Evolutionary conservation across 106 monocot genomes (phyloP).

Genomic region (Agapanthus africanus): DNA sequence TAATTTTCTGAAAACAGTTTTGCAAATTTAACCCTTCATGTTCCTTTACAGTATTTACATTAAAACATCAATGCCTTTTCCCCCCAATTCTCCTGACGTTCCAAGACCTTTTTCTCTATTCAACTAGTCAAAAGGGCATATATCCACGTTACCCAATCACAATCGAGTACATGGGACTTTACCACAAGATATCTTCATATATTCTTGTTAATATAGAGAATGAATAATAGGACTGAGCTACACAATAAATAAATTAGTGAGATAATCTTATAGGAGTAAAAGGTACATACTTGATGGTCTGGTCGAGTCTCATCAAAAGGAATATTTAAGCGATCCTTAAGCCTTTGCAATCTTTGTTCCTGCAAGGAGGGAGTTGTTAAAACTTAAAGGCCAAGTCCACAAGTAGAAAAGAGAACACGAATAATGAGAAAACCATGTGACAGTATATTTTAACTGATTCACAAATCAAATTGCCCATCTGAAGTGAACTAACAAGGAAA

Average conservation of each 20-base stretch:
- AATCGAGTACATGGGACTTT: too few species aligned
- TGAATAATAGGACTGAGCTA: background rate
- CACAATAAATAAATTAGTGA: too few species aligned
- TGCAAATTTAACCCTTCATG: too few species aligned
- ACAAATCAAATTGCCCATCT: too few species aligned
- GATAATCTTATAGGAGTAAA: background rate
- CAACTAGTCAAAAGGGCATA: too few species aligned
- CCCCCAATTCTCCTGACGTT: background rate
- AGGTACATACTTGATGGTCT: conserved; percentile 68
- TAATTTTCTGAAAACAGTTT: too few species aligned
- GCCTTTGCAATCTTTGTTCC: conserved; percentile 69
- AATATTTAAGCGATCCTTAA: conserved; percentile 65
- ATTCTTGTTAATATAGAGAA: background rate
- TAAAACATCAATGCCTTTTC: background rate
- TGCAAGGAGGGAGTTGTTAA: conserved; percentile 27
- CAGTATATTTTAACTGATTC: background rate
- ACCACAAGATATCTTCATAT: too few species aligned
- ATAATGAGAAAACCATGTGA: background rate
- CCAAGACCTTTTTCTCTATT: too few species aligned
- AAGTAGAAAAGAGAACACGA: background rate
- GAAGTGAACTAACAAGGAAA: too few species aligned
- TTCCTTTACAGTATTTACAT: background rate
- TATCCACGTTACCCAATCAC: too few species aligned
- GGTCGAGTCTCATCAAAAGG: conserved; percentile 82
- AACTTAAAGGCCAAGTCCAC: too few species aligned